phyloP scores from a whole-genome alignment of 148 eudicot species.

The Agrostemma githago region DNA sequence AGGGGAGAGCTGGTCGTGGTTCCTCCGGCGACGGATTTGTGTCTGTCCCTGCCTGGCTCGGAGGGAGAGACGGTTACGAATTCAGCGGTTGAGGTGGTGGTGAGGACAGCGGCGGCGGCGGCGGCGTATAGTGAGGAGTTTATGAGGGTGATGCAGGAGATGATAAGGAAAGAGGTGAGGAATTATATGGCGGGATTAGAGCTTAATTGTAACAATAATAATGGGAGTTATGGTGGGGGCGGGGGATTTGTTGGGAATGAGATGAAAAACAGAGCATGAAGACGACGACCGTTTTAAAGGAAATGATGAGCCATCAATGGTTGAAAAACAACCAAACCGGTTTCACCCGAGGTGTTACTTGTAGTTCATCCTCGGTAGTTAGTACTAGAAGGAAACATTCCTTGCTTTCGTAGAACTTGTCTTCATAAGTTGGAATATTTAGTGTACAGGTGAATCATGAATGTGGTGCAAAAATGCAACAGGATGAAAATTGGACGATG shows the following conservation, averaged over 20 bases:
- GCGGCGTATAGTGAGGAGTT: constrained; percentile 50
- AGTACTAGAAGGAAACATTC: not conserved
- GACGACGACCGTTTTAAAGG: not conserved
- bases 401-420: not conserved
- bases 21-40: constrained; percentile 46
- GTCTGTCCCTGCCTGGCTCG: constrained; percentile 61
- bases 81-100: not conserved
- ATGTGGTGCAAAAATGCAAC: constrained; percentile 6
- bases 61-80: not conserved
- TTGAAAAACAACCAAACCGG: not conserved
- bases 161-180: constrained; percentile 79
- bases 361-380: too few species aligned
- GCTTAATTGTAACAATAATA: constrained; percentile 10
- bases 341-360: constrained; percentile 13
- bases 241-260: constrained; percentile 30
- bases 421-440: not conserved
- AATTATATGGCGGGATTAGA: constrained; percentile 62
- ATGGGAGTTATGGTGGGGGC: constrained; percentile 7
- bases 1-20: constrained; percentile 28
- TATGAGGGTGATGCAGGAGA: constrained; percentile 71
- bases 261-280: not conserved
- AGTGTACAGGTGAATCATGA: constrained; percentile 23
- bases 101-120: not conserved
- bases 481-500: not conserved
- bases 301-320: too few species aligned